Evolutionary conservation across 2,329 filamentous ascomycete species (phyloP).

Genomic region (Penicillium hordei): DNA sequence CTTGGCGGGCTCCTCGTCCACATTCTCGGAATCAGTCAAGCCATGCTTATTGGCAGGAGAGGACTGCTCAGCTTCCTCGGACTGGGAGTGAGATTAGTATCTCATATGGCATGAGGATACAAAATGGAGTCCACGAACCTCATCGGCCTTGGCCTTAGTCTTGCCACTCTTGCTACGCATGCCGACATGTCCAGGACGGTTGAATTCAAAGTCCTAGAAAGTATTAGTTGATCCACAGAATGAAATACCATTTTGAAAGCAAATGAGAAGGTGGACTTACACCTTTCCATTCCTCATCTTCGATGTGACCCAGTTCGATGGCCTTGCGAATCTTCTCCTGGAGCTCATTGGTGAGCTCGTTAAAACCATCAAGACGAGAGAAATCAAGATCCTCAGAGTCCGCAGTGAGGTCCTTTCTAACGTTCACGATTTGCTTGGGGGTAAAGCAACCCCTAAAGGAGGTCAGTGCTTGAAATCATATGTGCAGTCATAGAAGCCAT

Average conservation of each 20-base stretch:
- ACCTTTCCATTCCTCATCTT: constrained; percentile 82
- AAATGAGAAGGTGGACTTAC: constrained; percentile 53
- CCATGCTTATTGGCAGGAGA: constrained; percentile 2
- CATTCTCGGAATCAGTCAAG: not conserved
- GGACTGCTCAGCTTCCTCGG: constrained; percentile 6
- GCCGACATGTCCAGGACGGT: constrained; percentile 65
- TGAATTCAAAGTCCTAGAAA: constrained; percentile 69
- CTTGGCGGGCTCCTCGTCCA: constrained; percentile 17
- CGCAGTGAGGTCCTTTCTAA: constrained; percentile 45
- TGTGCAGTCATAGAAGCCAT: not conserved
- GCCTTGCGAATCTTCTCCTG: constrained; percentile 73
- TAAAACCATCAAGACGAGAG: constrained; percentile 74
- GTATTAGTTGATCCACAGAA: not conserved
- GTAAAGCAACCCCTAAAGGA: constrained; percentile 81
- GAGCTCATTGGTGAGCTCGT: constrained; percentile 67
- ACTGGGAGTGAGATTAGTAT: not conserved
- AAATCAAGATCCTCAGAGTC: constrained; percentile 53
- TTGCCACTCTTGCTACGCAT: constrained; percentile 49
- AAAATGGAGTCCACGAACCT: not conserved
- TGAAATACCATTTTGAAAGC: too few relatives aligned
- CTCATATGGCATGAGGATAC: not conserved
- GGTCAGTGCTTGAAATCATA: not conserved
- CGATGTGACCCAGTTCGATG: constrained; percentile 75
- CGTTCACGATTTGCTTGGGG: constrained; percentile 67
- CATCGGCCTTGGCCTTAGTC: constrained; percentile 2